Percentiles rank a stretch among this genome's conserved stretches.
These are phyloP conservation scores for Brachypodium distachyon DNA, from an alignment of 202 grass and related monocot species.

Conservation along the genomic window DNA sequence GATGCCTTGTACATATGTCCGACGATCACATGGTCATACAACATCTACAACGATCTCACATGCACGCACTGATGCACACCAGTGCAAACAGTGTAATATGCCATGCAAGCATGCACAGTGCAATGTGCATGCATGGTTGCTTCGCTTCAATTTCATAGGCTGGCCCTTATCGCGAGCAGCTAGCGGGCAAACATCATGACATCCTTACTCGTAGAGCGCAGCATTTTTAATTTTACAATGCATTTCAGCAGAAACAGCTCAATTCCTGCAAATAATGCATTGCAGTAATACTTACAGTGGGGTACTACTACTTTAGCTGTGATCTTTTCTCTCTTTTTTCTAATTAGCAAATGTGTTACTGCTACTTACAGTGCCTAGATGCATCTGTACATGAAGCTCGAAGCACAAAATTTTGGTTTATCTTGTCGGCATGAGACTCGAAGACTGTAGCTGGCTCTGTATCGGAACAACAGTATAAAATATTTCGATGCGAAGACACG, in stretches of 20 bases:
- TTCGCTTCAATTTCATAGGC: neutral
- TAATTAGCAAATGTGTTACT: neutral
- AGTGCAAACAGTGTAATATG: slow-evolving; percentile 1
- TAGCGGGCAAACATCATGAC: too few species aligned
- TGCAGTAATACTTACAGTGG: too few species aligned
- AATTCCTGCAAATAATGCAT: neutral
- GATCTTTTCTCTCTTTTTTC: too few species aligned
- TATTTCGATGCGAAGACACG: neutral
- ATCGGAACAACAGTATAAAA: neutral
- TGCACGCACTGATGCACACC: slow-evolving; percentile 18
- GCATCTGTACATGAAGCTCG: neutral
- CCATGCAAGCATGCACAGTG: neutral
- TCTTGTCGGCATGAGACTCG: neutral
- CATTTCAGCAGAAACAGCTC: too few species aligned
- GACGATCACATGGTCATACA: too few species aligned
- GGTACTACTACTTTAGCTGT: too few species aligned
- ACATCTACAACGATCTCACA: too few species aligned
- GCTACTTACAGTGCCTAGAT: neutral
- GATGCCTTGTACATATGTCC: neutral
- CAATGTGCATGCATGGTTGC: too few species aligned
- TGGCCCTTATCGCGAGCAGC: too few species aligned
- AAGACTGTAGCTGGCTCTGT: neutral
- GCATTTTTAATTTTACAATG: too few species aligned
- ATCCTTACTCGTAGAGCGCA: too few species aligned
- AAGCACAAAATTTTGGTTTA: neutral